A percentile compares a stretch with the other conserved stretches of the same genome.
phyloP scores from a whole-genome alignment of 2,329 filamentous ascomycete genomes.

The Cordyceps fumosorosea region DNA sequence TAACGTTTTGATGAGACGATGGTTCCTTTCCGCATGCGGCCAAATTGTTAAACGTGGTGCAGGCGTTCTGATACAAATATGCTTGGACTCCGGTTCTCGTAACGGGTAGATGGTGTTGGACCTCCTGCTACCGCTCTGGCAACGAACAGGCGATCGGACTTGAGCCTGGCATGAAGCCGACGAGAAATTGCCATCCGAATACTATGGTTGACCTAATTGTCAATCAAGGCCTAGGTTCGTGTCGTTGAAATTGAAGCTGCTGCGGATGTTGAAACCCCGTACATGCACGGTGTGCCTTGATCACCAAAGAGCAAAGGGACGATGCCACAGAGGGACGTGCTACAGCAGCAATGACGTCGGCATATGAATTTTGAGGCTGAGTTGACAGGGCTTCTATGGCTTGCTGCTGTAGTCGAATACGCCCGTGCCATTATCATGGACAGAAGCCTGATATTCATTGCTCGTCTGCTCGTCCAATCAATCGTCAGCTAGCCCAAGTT shows the following conservation, averaged over 20 bases:
- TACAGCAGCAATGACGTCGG: no score
- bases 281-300: background rate
- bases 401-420: no score
- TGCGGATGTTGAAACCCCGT: background rate
- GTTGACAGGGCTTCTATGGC: no score
- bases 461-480: background rate
- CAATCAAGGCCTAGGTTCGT: no score
- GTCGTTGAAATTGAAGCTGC: background rate
- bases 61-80: background rate
- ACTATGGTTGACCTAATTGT: no score
- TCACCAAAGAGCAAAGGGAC: no score
- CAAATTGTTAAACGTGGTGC: background rate
- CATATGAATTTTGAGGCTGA: no score
- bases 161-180: background rate
- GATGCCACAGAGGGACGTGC: no score
- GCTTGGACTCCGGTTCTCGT: background rate
- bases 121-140: background rate
- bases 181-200: no score
- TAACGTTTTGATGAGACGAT: background rate
- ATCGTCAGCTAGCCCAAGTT: no score
- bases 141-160: background rate
- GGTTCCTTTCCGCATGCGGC: background rate
- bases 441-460: background rate
- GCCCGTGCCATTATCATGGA: no score
- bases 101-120: background rate